Evolutionary conservation across 768 basidiomycete genomes (phyloP).

Genomic region (Boletus fagicola): DNA sequence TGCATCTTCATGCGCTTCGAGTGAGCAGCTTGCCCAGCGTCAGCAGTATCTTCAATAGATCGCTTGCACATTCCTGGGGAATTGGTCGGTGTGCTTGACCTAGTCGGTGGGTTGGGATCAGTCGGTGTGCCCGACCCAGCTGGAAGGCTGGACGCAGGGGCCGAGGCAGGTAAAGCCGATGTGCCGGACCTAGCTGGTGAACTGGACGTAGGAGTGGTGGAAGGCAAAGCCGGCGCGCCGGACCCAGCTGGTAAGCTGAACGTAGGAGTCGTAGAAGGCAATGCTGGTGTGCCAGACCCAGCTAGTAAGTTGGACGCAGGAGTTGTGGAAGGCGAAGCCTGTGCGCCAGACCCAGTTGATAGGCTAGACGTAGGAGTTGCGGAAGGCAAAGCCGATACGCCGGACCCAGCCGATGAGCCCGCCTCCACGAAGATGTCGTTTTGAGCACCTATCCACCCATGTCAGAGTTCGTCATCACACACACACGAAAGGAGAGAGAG

Average conservation of each 20-base stretch:
- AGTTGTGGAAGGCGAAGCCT: neutral
- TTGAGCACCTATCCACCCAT: slow-evolving; percentile 13
- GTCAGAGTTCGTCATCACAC: neutral
- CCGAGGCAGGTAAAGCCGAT: neutral
- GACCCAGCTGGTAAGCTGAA: neutral
- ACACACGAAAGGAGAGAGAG: neutral
- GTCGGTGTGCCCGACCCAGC: neutral
- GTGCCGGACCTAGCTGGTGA: neutral
- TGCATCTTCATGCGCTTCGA: neutral
- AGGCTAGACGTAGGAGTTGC: neutral
- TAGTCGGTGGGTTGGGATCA: neutral
- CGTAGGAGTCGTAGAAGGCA: neutral
- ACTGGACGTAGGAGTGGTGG: neutral
- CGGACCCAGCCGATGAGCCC: no score
- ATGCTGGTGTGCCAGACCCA: neutral
- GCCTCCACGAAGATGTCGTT: slow-evolving; percentile 14
- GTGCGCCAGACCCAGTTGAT: no score
- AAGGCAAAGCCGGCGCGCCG: neutral
- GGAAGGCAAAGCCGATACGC: no score
- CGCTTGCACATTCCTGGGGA: neutral
- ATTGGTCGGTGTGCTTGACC: neutral
- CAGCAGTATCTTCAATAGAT: neutral
- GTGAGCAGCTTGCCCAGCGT: neutral
- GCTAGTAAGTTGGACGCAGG: neutral
- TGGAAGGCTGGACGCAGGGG: neutral